phyloP scores from a whole-genome alignment of 169 alveolate species.

The Eimeria acervulina region DNA sequence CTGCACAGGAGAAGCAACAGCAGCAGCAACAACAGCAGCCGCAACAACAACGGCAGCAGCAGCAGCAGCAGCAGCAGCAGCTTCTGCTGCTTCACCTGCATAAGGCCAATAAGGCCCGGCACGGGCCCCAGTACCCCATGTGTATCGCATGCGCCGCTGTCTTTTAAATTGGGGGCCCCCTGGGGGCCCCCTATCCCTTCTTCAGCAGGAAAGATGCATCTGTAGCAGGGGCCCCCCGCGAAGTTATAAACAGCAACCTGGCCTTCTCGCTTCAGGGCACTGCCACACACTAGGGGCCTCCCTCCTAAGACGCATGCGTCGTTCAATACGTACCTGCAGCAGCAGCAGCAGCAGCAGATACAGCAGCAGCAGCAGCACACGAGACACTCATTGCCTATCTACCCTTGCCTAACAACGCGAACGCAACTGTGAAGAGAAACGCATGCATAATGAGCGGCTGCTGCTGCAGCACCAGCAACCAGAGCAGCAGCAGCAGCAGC shows the following conservation, averaged over 20 bases:
- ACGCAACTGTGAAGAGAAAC: not conserved
- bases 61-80: too few species aligned
- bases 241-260: constrained; percentile 73
- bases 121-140: too few species aligned
- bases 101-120: too few species aligned
- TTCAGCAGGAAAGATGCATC: too few species aligned
- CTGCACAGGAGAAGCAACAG: not conserved
- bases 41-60: too few species aligned
- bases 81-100: too few species aligned
- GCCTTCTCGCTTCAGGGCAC: constrained; percentile 80
- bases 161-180: too few species aligned
- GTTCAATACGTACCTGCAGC: constrained; percentile 79
- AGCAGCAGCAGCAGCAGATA: not conserved
- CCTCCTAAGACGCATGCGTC: constrained; percentile 74
- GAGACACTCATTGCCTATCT: not conserved
- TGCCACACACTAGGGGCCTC: constrained; percentile 83
- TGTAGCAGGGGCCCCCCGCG: constrained; percentile 79
- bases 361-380: too few species aligned
- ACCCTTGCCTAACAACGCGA: not conserved
- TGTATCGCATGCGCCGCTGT: too few species aligned
- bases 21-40: constrained; percentile 56
- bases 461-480: not conserved
- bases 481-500: not conserved
- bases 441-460: not conserved
- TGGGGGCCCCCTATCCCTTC: too few species aligned